Evolutionary conservation across 176 grass and related monocot genomes (phyloP), one percentile per base, ranked within the genome.

Genomic region (Urochloa ruziziensis): DNA sequence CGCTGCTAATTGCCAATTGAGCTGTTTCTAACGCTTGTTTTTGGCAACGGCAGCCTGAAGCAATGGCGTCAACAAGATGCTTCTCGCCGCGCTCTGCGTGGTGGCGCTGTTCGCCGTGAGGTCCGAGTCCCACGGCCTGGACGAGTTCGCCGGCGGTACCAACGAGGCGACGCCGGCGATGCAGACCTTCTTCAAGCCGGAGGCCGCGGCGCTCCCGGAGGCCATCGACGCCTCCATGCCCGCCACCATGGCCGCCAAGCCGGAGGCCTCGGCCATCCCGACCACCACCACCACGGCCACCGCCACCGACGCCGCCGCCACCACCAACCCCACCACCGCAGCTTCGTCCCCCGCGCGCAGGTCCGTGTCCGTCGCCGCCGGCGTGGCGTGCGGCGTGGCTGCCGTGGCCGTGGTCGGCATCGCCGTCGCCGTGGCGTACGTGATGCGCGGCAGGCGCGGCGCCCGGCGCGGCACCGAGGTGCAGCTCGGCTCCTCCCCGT

Each of bases 111-210:
- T 90, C 6, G 74, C 67, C 59, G 88, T 74, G 19, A 37, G 84
- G 34, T 86, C 84, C 48, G 74, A 90, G 30, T 60, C 79, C 19
- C 88, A 90, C 74, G 84, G 84, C n/a, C 19, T 74, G 30, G 67
- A 59, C n/a, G 84, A 86, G 18, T 86, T 74, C 59, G 2, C 27
- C 19, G 49, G 40, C 36, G 37, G 65, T 28, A 80, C 49, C 39
- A 24, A 39, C 37, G 57, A 86, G 47, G 19, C 65, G 57, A 73
- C 83, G 48, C 57, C 83, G 29, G 25, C 0, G 66, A 90, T 86
- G 88, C 37, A 30, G 23, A 64, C 43, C 79, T 90, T 90, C 83
- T 90, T 90, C 83, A 90, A 90, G 88, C 83, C 88, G 12, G 73
- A 90, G 73, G 88, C 79, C 57, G 83, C 83, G 47, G 29, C 52